Evolutionary conservation across 2,329 filamentous ascomycete species (phyloP), one percentile per base, ranked within the genome.

Genomic region (Cyphellophora attinorum): DNA sequence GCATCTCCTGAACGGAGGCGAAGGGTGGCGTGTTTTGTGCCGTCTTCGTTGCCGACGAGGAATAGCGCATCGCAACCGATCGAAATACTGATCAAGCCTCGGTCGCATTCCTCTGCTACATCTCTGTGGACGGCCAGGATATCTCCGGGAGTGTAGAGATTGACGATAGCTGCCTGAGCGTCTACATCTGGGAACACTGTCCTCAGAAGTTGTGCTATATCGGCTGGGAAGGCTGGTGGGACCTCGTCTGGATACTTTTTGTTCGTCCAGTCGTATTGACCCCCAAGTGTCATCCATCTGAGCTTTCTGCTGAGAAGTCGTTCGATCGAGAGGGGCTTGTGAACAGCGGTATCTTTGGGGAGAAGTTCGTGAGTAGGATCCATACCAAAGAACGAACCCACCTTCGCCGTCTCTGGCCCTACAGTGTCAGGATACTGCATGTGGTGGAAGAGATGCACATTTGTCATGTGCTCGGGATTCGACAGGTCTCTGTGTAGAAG

Each of bases 211-310:
- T 53, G 56, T 3, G 76, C 75, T 31, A 93, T 70, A 51, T 94
- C 85, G 2, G 55, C 27, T 0, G 89, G 88, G 48, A 95, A 95
- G 0, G 62, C 51, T 0, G 85, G 85, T 1, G 82, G 79, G 3
- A 56, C 40, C n/a, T 70, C 67, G 6, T 65, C 56, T 0, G 88
- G 86, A 52, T 96, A 96, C 10, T 74, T 63, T 46, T 93, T 88
- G 37, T 76, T 74, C 0, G 86, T 93, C 91, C 89, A 96, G 62
- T 96, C 84, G 57, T 96, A 96, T 57, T 96, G 91, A 0, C 86
- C 89, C 32, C 91, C 91, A 3, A 98, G 72, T 0, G 89, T 96
- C 27, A 93, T 74, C 91, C 91, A 98, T 47, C 89, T 85, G 15
- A 96, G 71, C 42, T 84, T 88, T 43, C 79, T 81, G 38, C 79